These are phyloP conservation scores for Leccinum obscurum DNA, from an alignment of 768 basidiomycete species.

Conservation along the genomic window DNA sequence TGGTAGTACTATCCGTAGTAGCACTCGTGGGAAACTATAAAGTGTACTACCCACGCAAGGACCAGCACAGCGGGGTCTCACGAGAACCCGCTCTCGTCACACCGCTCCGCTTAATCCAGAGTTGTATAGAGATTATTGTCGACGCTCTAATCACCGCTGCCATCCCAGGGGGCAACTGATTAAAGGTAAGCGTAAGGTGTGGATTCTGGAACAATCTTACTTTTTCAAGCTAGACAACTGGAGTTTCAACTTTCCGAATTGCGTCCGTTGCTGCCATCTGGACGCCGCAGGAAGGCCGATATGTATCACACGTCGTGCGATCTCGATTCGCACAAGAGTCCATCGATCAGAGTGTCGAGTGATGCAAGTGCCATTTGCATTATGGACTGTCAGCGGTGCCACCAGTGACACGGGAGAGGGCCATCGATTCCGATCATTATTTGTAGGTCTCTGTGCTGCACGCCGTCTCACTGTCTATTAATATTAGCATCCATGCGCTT, in stretches of 20 bases:
- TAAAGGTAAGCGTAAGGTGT: background rate
- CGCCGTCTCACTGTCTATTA: conserved; percentile 8
- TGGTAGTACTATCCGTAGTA: conserved; percentile 1
- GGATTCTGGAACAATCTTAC: conserved; percentile 8
- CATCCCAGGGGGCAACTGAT: background rate
- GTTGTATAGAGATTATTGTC: background rate
- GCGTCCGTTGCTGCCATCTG: background rate
- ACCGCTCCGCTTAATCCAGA: background rate
- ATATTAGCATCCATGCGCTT: conserved; percentile 3
- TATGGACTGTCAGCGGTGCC: conserved; percentile 3
- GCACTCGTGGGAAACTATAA: conserved; percentile 25
- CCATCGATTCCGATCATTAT: conserved; percentile 1
- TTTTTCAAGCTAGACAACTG: conserved; percentile 13
- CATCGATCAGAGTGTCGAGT: conserved; percentile 1
- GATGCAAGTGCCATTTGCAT: background rate
- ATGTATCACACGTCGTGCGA: background rate
- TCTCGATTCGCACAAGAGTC: background rate
- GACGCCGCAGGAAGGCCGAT: conserved; percentile 2
- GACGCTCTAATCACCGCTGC: conserved; percentile 2
- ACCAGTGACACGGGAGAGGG: background rate
- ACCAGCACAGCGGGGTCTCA: background rate
- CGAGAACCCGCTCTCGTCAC: background rate
- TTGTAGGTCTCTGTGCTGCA: background rate
- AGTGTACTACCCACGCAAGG: background rate
- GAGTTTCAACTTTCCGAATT: background rate